phyloP scores from a whole-genome alignment of 352 stramenopile genomes.

The Phytophthora fragariae region DNA sequence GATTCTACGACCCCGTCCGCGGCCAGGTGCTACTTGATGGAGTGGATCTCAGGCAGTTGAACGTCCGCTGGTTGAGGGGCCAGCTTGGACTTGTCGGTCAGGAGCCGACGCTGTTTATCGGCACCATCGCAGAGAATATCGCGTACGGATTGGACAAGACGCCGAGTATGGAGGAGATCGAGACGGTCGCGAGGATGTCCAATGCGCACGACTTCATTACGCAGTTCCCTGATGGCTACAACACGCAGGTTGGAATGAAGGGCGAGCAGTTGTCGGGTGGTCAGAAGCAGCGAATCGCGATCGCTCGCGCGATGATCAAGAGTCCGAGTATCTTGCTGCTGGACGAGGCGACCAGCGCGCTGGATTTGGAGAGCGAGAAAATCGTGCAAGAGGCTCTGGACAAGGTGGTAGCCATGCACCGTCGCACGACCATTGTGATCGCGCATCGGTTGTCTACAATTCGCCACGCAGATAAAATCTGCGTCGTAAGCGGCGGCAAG shows the following conservation, averaged over 20 bases:
- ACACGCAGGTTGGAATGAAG: conserved; percentile 43
- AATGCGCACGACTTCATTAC: conserved; percentile 52
- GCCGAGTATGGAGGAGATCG: conserved; percentile 72
- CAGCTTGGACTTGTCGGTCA: conserved; percentile 38
- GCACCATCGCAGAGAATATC: neutral
- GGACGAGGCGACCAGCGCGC: conserved; percentile 45
- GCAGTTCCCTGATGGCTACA: conserved; percentile 47
- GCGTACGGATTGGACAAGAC: conserved; percentile 55
- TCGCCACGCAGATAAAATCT: conserved; percentile 24
- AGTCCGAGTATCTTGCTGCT: conserved; percentile 50
- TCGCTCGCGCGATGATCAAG: conserved; percentile 53
- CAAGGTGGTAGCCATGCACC: conserved; percentile 33
- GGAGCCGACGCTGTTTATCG: conserved; percentile 4
- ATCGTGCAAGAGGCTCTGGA: conserved; percentile 46
- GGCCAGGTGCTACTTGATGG: conserved; percentile 48
- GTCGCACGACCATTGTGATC: conserved; percentile 87
- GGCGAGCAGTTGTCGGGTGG: conserved; percentile 38
- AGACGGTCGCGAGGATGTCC: conserved; percentile 57
- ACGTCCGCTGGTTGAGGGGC: conserved; percentile 43
- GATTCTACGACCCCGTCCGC: conserved; percentile 50
- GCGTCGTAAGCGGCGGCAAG: conserved; percentile 26
- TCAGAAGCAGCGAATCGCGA: conserved; percentile 57
- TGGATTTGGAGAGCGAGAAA: conserved; percentile 85
- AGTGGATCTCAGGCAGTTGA: conserved; percentile 41
- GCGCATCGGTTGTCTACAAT: conserved; percentile 85